These are phyloP conservation scores for Neurospora sp. DNA, from an alignment of 495 filamentous ascomycete species.

Conservation along the genomic window DNA sequence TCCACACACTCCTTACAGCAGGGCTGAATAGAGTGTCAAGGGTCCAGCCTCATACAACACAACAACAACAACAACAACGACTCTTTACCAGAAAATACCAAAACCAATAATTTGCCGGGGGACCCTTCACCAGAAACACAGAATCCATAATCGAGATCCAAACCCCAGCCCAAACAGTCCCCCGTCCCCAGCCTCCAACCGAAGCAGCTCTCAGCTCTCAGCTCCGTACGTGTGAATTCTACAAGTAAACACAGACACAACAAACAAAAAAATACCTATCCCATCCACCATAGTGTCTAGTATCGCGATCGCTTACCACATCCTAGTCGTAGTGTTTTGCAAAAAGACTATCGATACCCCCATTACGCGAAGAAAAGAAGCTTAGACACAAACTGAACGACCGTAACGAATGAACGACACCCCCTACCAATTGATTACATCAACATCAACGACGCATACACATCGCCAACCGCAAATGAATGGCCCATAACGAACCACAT, in stretches of 20 bases:
- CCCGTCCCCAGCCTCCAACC: neutral
- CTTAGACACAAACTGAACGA: neutral
- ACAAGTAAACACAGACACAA: neutral
- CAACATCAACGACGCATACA: neutral
- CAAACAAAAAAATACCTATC: neutral
- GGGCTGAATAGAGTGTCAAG: neutral
- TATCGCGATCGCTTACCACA: neutral
- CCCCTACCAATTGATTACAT: neutral
- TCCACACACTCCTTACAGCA: neutral
- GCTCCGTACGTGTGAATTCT: neutral
- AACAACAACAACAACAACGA: neutral
- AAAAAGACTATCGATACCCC: neutral
- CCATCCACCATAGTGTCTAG: neutral
- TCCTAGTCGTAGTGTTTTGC: neutral
- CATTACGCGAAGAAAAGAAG: neutral
- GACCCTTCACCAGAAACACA: neutral
- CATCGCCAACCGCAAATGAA: slow-evolving; percentile 12
- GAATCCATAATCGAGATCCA: neutral
- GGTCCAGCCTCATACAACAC: neutral
- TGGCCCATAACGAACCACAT: slow-evolving; percentile 11
- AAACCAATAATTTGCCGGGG: neutral
- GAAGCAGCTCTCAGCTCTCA: neutral
- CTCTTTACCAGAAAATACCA: neutral
- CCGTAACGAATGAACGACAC: slow-evolving; percentile 4
- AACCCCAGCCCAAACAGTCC: neutral